Evolutionary conservation across 2,329 filamentous ascomycete species (phyloP), one percentile per base, ranked within the genome.

Genomic region (Colletotrichum sp.): DNA sequence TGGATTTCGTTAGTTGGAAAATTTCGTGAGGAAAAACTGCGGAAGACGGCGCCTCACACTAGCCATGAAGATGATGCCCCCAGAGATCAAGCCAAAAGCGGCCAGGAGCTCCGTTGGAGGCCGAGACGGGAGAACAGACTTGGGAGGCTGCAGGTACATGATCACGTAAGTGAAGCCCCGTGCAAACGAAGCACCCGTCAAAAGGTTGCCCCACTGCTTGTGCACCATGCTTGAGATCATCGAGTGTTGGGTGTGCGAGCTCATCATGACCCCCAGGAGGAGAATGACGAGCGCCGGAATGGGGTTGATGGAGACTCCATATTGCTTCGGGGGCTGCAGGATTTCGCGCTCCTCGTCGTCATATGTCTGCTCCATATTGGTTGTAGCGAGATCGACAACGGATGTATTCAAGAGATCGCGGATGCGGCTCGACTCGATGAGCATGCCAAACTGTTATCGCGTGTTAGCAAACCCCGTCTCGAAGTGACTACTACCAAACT

Each of bases 181-280:
- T 28, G 95, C 93, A 74, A 98, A 89, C 0, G 96, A 93, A 71
- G 95, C 96, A 30, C 93, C 95, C 63, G 95, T 90, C 69, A 98
- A 90, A 79, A 98, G 90, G 80, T 92, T 93, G 30, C 96, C 96
- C 96, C 96, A 98, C 84, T 98, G 96, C 82, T 93, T 93, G 86
- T 98, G 96, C 65, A 98, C 91, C 95, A 97, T 98, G 79, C 93
- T 95, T 12, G 95, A 96, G 63, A 96, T 90, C 93, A 95, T 95
- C 75, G 92, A 94, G 32, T 88, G 84, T 83, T 98, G 96, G 75
- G 96, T 95, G 84, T 98, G 96, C 30, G 94, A 95, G 81, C 94
- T 94, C 96, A 98, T 98, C 94, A 98, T 97, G 82, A 96, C 91
- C 39, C 97, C 97, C 2, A 98, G 88, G 1, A 98, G 88, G 74